Base-by-base conservation (phyloP, 1,284 basidiomycete species). In the Cutaneotrichosporon spelunceum region DNA sequence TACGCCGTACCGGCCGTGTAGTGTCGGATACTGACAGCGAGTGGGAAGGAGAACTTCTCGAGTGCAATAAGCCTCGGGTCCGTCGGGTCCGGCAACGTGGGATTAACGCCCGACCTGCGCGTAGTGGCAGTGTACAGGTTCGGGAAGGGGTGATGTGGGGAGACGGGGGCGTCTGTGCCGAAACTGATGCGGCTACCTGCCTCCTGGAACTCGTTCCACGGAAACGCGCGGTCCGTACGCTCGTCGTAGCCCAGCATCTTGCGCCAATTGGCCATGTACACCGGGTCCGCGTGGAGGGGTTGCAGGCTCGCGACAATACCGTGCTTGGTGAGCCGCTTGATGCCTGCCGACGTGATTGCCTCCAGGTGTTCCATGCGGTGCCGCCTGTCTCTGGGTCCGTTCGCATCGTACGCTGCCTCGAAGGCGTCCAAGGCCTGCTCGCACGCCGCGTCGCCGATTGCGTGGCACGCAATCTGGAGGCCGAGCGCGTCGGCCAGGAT, bases 361-460 rank as follows among this genome's bases (percentile, higher is more conserved):
- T 73, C 72, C n/a, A 73, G 66, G 57, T 73, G 72, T 59, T 73
- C 72, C 23, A 73, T 68, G 3, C 72, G 63, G 57, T 70, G 67
- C 29, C 67, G 64, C 1, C 67, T 64, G 14, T 62, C 53, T 1
- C 48, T 49, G 14, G 55, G 49, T 1, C 66, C 67, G 53, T 72
- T 72, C 26, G 57, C 39, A 4, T 48, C 27, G 52, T 66, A 53
- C 7, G 70, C 69, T 4, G 57, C 54, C 27, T 70, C 72, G 34
- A 72, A 64, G 3, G 66, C 66, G 42, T 73, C 68, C 3, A 73
- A 63, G 2, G 72, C 72, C 54, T 63, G 62, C 26, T 69, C 66
- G 16, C 62, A 61, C 2, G 72, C 72, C 1, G 70, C 72, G 45
- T 73, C 72, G 10, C 72, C 72, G 4, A 73, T 65, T 2, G 72